phyloP scores from a whole-genome alignment of 495 filamentous ascomycete species.

The Coniosporium apollinis region DNA sequence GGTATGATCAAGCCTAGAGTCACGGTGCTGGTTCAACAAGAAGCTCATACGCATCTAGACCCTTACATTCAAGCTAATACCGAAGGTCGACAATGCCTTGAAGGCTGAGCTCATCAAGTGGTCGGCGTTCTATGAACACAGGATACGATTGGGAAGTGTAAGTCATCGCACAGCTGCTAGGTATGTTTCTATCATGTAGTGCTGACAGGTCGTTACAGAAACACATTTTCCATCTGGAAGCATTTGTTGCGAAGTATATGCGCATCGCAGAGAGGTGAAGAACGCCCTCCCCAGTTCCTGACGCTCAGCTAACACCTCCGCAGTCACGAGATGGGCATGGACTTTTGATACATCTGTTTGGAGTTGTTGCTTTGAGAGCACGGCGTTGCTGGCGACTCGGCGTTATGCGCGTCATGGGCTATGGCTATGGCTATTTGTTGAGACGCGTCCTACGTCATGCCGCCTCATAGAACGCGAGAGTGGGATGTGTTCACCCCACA shows the following conservation, averaged over 20 bases:
- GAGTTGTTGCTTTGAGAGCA: background rate
- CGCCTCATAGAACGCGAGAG: too few relatives aligned
- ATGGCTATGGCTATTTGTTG: too few relatives aligned
- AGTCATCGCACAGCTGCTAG: constrained; percentile 10
- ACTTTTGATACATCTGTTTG: constrained; percentile 32
- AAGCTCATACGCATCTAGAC: constrained; percentile 27
- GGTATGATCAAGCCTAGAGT: constrained; percentile 23
- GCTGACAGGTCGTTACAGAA: constrained; percentile 36
- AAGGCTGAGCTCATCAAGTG: constrained; percentile 89
- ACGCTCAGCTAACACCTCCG: constrained; percentile 5
- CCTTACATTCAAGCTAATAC: constrained; percentile 80
- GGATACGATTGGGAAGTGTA: constrained; percentile 68
- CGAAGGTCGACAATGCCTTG: constrained; percentile 67
- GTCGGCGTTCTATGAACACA: constrained; percentile 93
- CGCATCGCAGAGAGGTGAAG: constrained; percentile 66
- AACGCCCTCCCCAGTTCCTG: background rate
- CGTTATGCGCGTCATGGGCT: too few relatives aligned
- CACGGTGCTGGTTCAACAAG: background rate
- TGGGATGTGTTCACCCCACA: too few relatives aligned
- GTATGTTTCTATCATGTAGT: constrained; percentile 1
- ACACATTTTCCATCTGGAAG: constrained; percentile 94
- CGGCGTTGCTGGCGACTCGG: too few relatives aligned
- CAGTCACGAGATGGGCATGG: constrained; percentile 84
- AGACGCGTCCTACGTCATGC: too few relatives aligned
- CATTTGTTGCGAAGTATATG: constrained; percentile 98